Base-by-base conservation (phyloP, 1,139 yeast species). In the Entelexis sorbosivorans region DNA sequence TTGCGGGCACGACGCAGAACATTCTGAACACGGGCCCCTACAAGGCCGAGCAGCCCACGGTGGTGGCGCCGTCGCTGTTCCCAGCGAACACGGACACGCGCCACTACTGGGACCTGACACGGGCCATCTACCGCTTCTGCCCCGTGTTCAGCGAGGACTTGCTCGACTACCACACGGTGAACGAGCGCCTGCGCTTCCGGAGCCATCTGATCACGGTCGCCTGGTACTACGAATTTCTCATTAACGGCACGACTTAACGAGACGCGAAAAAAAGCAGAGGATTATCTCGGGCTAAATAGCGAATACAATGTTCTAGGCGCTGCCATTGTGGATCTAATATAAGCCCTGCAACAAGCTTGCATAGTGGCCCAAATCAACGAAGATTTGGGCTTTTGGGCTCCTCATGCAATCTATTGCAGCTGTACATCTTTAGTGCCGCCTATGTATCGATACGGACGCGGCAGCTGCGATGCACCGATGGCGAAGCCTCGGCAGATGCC, bases 31-130 rank as follows among this genome's bases (percentile, higher is more conserved):
- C 28, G n/a, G 44, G 33, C 13, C 54, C 50, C 6, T 40, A 24
- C 46, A 26, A 16, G 29, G n/a, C 24, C n/a, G 35, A 33, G 5
- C 22, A 46, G 19, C 38, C 45, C 16, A 45, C 53, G 9, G 53
- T 77, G 32, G 70, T 82, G 49, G 70, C 88, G 1, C 93, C 95
- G 11, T 70, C 77, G 19, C 63, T 84, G 48, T 76, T 83, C 78
- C 74, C 85, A 6, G 95, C 85, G 32, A 87, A 86, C 66, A 87
- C 96, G 2, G 96, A 87, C 64, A 86, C 95, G 9, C 76, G 77
- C 63, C 76, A 78, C 63, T 86, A 83, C 68, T 84, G 93, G 89
- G 67, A 72, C 48, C 71, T 87, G 63, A 76, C 88, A n/a, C 71
- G 72, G 51, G 77, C 83, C 63, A 84, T 88, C 54, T 85, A 74